Percentiles rank a stretch among this genome's conserved stretches.
phyloP scores from a whole-genome alignment of 352 stramenopile species.

The Phytopythium aichiense region DNA sequence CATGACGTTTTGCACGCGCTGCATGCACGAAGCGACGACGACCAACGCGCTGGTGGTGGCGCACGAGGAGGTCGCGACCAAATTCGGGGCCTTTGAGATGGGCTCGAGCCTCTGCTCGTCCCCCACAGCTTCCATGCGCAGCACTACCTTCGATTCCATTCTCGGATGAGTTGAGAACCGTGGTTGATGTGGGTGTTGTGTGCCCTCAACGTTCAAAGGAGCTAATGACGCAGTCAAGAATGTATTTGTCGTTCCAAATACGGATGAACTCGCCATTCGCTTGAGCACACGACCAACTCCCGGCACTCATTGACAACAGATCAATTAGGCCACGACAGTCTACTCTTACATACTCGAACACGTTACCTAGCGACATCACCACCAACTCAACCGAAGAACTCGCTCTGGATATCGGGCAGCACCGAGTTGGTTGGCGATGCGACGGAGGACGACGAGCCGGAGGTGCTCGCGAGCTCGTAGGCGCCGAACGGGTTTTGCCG shows the following conservation, averaged over 20 bases:
- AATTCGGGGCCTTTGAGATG: slow-evolving; percentile 10
- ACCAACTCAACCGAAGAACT: slow-evolving; percentile 24
- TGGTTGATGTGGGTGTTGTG: not conserved
- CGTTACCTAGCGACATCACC: not conserved
- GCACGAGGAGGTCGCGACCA: slow-evolving; percentile 16
- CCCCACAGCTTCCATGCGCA: slow-evolving; percentile 13
- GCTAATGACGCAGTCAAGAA: not conserved
- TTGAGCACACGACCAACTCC: no score
- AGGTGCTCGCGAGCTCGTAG: slow-evolving; percentile 25
- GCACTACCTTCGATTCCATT: slow-evolving; percentile 11
- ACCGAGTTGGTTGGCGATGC: slow-evolving; percentile 28
- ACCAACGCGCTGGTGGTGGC: slow-evolving; percentile 18
- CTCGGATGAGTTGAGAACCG: slow-evolving; percentile 6
- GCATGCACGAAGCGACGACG: slow-evolving; percentile 23
- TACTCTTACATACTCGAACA: not conserved
- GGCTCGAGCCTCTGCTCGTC: slow-evolving; percentile 10
- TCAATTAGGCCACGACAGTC: not conserved
- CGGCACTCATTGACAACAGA: no score
- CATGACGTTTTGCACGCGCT: slow-evolving; percentile 33
- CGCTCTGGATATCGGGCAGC: slow-evolving; percentile 24
- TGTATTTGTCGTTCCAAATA: no score
- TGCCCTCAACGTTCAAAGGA: not conserved
- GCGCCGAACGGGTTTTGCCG: slow-evolving; percentile 25
- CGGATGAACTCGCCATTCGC: no score
- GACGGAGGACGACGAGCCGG: slow-evolving; percentile 8